phyloP scores from a whole-genome alignment of 139 green algal species.

The Coelastrella sp. region DNA sequence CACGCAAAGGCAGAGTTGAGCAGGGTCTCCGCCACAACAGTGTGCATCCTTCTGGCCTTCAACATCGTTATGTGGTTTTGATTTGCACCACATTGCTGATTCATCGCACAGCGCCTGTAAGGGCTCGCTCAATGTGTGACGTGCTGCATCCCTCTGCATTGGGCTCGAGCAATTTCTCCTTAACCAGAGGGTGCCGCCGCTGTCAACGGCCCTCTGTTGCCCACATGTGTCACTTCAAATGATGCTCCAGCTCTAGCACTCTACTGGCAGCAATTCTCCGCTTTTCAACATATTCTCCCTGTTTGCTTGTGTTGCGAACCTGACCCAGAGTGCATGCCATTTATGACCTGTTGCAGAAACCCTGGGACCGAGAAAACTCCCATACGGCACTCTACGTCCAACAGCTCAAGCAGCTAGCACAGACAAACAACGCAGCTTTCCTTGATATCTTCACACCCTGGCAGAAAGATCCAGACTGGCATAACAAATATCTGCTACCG shows the following conservation, averaged over 20 bases:
- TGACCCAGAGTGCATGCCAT: background rate
- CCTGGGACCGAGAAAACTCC: constrained; percentile 32
- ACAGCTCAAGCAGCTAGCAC: constrained; percentile 22
- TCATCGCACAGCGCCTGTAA: too few relatives aligned
- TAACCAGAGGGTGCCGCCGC: too few relatives aligned
- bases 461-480: constrained; percentile 28
- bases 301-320: background rate
- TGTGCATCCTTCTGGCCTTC: background rate
- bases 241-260: background rate
- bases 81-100: too few relatives aligned
- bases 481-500: constrained; percentile 25
- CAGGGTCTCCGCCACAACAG: background rate
- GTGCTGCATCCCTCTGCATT: too few relatives aligned
- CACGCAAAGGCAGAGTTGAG: background rate
- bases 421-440: background rate
- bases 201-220: too few relatives aligned
- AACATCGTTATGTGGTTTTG: background rate
- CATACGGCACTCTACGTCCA: constrained; percentile 43
- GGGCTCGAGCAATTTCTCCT: too few relatives aligned
- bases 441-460: constrained; percentile 43
- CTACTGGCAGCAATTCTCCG: background rate
- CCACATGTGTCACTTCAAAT: too few relatives aligned
- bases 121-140: too few relatives aligned
- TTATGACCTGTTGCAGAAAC: constrained; percentile 17
- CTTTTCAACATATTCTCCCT: background rate